These are phyloP conservation scores for Heracleum sosnowskyi DNA, from an alignment of 129 eudicot genomes.

Conservation along the genomic window DNA sequence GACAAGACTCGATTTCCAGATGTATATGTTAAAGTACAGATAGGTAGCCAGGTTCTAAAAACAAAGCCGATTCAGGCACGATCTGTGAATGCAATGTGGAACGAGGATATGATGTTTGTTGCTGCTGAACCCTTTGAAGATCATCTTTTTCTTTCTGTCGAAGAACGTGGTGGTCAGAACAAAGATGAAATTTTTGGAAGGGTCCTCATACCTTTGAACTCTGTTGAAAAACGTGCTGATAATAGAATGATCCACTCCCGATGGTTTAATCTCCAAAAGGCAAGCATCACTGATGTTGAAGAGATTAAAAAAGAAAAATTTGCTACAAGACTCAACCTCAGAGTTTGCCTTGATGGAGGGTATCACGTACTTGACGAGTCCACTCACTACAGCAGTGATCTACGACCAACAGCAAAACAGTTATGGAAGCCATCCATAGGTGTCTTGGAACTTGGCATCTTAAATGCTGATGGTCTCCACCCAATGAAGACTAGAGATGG, in stretches of 20 bases:
- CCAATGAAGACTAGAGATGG: conserved; percentile 77
- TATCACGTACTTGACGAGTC: conserved; percentile 95
- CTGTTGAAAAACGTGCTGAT: conserved; percentile 60
- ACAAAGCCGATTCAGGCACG: conserved; percentile 54
- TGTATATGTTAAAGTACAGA: conserved; percentile 55
- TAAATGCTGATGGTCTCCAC: conserved; percentile 58
- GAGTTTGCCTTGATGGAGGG: conserved; percentile 86
- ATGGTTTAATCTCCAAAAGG: conserved; percentile 62
- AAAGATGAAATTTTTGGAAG: conserved; percentile 62
- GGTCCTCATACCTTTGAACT: conserved; percentile 49
- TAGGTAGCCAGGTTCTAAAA: conserved; percentile 52
- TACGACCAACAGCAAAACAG: conserved; percentile 81
- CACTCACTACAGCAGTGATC: conserved; percentile 90
- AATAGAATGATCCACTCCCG: conserved; percentile 48
- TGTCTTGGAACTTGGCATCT: conserved; percentile 74
- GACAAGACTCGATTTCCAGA: conserved; percentile 65
- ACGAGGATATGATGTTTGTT: conserved; percentile 89
- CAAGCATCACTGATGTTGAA: conserved; percentile 37
- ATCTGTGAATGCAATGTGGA: conserved; percentile 54
- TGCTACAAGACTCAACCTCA: conserved; percentile 60
- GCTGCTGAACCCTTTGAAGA: conserved; percentile 97
- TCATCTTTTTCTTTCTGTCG: conserved; percentile 54
- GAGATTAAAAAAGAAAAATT: conserved; percentile 53
- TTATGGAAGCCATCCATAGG: conserved; percentile 88
- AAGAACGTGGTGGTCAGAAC: conserved; percentile 60